Conservation (phyloP, 306 rosid species). For the Begonia loranthoides region DNA sequence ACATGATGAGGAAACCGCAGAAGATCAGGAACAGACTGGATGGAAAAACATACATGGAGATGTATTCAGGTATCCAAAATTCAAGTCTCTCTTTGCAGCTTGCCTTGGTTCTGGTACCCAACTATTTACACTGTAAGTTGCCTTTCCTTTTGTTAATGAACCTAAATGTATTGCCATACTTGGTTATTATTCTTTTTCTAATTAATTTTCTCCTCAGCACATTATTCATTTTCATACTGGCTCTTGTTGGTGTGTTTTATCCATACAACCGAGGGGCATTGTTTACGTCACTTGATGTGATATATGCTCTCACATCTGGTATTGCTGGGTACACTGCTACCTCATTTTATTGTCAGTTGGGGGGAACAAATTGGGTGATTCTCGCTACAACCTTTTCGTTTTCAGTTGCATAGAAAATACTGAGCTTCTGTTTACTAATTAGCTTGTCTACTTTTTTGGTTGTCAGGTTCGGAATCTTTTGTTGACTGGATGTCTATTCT, state of each 20-base stretch:
- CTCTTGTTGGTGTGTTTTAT: slow-evolving; percentile 87
- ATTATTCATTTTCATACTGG: slow-evolving; percentile 62
- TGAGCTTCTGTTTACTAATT: neutral
- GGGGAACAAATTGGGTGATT: slow-evolving; percentile 79
- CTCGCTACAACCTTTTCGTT: neutral
- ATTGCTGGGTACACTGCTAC: slow-evolving; percentile 85
- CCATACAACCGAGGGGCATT: slow-evolving; percentile 92
- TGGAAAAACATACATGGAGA: slow-evolving; percentile 51
- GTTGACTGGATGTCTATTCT: slow-evolving; percentile 55
- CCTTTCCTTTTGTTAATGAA: no score
- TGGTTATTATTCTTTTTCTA: neutral
- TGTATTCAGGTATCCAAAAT: slow-evolving; percentile 31
- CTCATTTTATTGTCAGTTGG: slow-evolving; percentile 79
- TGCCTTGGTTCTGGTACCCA: slow-evolving; percentile 42
- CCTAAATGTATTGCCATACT: no score
- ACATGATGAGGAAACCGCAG: slow-evolving; percentile 44
- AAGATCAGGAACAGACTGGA: slow-evolving; percentile 43
- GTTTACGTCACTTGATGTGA: slow-evolving; percentile 75
- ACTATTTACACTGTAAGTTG: slow-evolving; percentile 34
- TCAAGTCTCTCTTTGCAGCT: slow-evolving; percentile 35
- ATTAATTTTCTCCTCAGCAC: slow-evolving; percentile 37
- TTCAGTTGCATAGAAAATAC: no score
- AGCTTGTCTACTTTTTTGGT: slow-evolving; percentile 6
- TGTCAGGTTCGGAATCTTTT: slow-evolving; percentile 52
- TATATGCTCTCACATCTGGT: slow-evolving; percentile 91